These are phyloP conservation scores for Colletotrichum kahawae DNA, from an alignment of 2,329 filamentous ascomycete species.

Conservation along the genomic window DNA sequence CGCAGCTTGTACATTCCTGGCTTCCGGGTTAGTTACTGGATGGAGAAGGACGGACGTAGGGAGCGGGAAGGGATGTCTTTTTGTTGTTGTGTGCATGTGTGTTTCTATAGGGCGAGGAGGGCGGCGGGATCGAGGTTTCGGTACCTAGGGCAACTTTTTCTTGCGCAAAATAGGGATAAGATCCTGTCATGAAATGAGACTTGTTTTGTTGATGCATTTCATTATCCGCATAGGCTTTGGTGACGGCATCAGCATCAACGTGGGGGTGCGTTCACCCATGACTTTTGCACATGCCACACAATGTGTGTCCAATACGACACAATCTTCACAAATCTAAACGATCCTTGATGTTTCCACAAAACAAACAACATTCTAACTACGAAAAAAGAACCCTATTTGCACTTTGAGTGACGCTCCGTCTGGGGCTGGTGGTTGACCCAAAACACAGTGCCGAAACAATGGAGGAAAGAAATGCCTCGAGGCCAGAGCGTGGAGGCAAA, in stretches of 20 bases:
- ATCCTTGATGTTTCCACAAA: not conserved
- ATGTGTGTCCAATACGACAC: not conserved
- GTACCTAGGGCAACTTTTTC: not conserved
- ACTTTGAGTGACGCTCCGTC: not conserved
- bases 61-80: not conserved
- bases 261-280: not conserved
- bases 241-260: not conserved
- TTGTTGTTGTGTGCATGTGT: not conserved
- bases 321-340: not conserved
- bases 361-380: conserved; percentile 20
- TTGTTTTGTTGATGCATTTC: not conserved
- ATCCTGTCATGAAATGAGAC: conserved; percentile 14
- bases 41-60: not conserved
- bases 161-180: conserved; percentile 8
- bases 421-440: not conserved
- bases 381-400: not conserved
- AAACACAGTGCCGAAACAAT: conserved; percentile 7
- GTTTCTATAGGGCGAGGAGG: not conserved
- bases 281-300: not conserved
- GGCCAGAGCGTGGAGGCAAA: conserved; percentile 13
- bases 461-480: conserved; percentile 10
- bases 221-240: not conserved
- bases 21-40: not conserved
- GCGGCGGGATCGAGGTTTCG: not conserved
- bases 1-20: not conserved